Evolutionary conservation across 441 rosid species (phyloP).

Genomic region (Croton setiger): DNA sequence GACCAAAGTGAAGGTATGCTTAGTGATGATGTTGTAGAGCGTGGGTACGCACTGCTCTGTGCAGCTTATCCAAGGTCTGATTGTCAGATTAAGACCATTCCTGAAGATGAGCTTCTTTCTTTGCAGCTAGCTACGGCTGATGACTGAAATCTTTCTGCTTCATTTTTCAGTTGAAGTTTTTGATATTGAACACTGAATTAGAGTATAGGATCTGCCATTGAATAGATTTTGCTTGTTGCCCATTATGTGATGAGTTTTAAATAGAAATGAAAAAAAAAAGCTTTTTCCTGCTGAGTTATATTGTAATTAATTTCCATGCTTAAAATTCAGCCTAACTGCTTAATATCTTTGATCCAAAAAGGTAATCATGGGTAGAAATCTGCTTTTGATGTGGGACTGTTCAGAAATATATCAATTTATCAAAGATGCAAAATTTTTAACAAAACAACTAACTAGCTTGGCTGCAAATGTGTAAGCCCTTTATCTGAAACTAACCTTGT

Average conservation of each 20-base stretch:
- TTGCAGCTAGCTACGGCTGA: constrained; percentile 85
- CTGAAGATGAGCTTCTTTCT: constrained; percentile 81
- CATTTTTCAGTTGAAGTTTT: constrained; percentile 7
- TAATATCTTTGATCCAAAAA: too few species aligned
- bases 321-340: neutral
- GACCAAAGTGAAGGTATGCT: constrained; percentile 97
- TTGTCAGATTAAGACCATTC: constrained; percentile 75
- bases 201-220: constrained; percentile 3
- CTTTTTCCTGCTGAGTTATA: neutral
- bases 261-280: neutral
- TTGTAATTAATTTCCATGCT: neutral
- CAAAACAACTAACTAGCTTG: neutral
- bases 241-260: neutral
- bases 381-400: neutral
- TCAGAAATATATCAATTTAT: neutral
- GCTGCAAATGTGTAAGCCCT: constrained; percentile 7
- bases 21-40: constrained; percentile 87
- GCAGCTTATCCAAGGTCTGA: constrained; percentile 78
- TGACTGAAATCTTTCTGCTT: constrained; percentile 37
- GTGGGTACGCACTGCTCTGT: constrained; percentile 77
- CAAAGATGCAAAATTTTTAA: neutral
- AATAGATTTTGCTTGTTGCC: constrained; percentile 5
- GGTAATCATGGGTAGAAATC: neutral
- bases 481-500: constrained; percentile 20
- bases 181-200: neutral